These are phyloP conservation scores for Lichtheimia hyalospora DNA, from an alignment of 371 early-diverging fungal genomes.

Conservation along the genomic window DNA sequence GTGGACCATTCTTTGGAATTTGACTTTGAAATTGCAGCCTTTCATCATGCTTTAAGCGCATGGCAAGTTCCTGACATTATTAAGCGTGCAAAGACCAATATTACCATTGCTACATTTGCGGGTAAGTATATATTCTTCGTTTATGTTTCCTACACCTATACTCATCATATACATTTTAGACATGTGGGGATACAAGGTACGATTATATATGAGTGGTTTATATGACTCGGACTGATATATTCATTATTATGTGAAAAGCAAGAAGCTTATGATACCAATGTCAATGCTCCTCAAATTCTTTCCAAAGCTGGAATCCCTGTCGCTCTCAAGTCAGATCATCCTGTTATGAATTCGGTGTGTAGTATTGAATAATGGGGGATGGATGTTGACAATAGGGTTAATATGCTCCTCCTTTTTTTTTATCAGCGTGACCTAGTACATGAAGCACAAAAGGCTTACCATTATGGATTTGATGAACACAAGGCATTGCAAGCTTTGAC, in stretches of 20 bases:
- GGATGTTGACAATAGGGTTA: background rate
- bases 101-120: slow-evolving; percentile 73
- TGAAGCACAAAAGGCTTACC: slow-evolving; percentile 78
- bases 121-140: slow-evolving; percentile 39
- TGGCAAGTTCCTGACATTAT: slow-evolving; percentile 59
- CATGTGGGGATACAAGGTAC: slow-evolving; percentile 59
- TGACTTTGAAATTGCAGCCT: slow-evolving; percentile 61
- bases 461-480: slow-evolving; percentile 73
- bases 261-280: slow-evolving; percentile 75
- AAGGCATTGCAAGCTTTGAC: slow-evolving; percentile 71
- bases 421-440: slow-evolving; percentile 63
- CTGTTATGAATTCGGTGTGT: slow-evolving; percentile 70
- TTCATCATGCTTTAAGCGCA: slow-evolving; percentile 72
- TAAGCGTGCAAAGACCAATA: slow-evolving; percentile 55
- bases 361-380: too few species aligned
- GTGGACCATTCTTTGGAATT: slow-evolving; percentile 62
- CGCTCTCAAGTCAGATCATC: slow-evolving; percentile 83
- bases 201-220: too few species aligned
- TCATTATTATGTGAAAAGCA: slow-evolving; percentile 13
- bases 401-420: background rate
- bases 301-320: slow-evolving; percentile 73
- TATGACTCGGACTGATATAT: background rate
- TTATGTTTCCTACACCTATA: background rate
- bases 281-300: slow-evolving; percentile 62
- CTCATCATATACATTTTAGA: slow-evolving; percentile 18